phyloP scores from a whole-genome alignment of 306 rosid species.

The Abrus precatorius region DNA sequence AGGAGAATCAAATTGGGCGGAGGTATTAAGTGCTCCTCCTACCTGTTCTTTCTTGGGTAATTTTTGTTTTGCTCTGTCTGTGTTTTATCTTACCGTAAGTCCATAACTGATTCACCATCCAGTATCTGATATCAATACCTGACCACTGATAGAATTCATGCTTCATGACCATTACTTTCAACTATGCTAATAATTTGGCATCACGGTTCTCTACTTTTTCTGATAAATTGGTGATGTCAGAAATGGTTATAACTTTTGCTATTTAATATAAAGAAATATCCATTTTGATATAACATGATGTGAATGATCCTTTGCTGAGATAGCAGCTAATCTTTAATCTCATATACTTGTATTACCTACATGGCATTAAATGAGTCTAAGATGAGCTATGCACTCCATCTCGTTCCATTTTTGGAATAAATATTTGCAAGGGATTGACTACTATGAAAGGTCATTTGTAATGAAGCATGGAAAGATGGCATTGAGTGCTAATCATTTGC shows the following conservation, averaged over 20 bases:
- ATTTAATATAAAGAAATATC: conserved; percentile 20
- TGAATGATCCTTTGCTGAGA: conserved; percentile 19
- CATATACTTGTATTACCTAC: background rate
- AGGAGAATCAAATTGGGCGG: conserved; percentile 89
- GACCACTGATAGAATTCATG: background rate
- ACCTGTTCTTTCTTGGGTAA: conserved; percentile 2
- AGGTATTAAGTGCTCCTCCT: conserved; percentile 56
- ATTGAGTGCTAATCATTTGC: no score
- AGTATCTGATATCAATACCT: conserved; percentile 13
- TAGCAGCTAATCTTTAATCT: background rate
- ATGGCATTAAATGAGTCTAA: no score
- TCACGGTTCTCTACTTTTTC: background rate
- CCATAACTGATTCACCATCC: background rate
- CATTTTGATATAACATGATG: conserved; percentile 17
- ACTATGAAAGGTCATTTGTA: no score
- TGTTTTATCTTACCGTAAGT: conserved; percentile 24
- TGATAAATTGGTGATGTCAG: conserved; percentile 8
- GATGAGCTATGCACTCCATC: no score
- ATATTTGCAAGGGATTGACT: no score
- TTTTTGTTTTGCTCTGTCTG: conserved; percentile 9
- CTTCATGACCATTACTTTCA: background rate
- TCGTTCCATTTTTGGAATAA: no score
- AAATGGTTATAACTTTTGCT: conserved; percentile 12
- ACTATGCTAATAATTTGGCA: background rate
- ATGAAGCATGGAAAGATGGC: no score